Evolutionary conservation across 2,329 filamentous ascomycete genomes (phyloP).

Genomic region (Phaeosphaeriaceae sp.): DNA sequence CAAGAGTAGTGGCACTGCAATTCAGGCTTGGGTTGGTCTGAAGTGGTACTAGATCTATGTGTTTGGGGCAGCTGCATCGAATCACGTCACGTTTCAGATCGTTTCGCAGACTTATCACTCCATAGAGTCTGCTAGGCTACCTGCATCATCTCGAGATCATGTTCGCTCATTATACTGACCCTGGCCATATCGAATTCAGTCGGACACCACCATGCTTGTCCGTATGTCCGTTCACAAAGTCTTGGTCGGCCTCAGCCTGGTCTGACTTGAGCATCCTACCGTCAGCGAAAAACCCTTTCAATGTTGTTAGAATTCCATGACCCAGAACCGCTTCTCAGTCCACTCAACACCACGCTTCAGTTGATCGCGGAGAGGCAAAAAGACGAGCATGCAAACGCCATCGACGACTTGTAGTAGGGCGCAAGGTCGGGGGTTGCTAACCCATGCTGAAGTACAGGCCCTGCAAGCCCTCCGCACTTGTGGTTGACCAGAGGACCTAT

Average conservation of each 20-base stretch:
- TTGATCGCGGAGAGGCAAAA: conserved; percentile 15
- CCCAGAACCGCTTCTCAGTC: conserved; percentile 16
- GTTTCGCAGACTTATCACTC: too few species aligned
- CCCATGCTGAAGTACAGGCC: conserved; percentile 9
- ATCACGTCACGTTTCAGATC: too few species aligned
- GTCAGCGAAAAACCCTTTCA: too few species aligned
- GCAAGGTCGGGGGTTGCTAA: conserved; percentile 12
- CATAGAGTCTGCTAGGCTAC: neutral
- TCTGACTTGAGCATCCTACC: neutral
- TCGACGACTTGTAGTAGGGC: conserved; percentile 18
- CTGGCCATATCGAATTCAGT: too few species aligned
- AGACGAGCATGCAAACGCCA: conserved; percentile 17
- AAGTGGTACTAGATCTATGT: too few species aligned
- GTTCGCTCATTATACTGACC: too few species aligned
- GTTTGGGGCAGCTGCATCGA: too few species aligned
- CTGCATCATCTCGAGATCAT: neutral
- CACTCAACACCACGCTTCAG: neutral
- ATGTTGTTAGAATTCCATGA: conserved; percentile 1
- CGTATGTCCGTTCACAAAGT: too few species aligned
- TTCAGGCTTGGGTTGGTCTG: too few species aligned
- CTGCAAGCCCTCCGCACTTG: conserved; percentile 13
- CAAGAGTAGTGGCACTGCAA: too few species aligned
- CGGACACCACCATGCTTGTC: too few species aligned
- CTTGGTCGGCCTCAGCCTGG: too few species aligned
- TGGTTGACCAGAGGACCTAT: conserved; percentile 8